Base-by-base conservation (phyloP, 441 rosid genomes). In the Erodium texanum region DNA sequence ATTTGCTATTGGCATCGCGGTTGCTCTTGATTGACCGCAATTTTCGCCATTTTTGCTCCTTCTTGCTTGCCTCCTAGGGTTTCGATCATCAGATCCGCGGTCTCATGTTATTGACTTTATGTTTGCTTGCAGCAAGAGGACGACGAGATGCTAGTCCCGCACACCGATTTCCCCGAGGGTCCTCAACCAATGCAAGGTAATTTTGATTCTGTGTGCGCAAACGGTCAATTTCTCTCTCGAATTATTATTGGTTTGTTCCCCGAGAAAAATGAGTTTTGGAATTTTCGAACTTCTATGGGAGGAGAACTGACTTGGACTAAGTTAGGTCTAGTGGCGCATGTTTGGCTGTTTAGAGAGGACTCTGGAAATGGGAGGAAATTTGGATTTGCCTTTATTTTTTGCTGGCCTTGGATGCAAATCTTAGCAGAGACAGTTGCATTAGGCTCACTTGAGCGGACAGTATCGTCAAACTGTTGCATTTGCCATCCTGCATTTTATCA, bases 181-280 rank as follows among this genome's bases (percentile, higher is more conserved):
- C 95, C 96, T 38, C 96, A 91, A 84, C 95, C 96, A 1, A 88
- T 91, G 96, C 93, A 93, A 87, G 98, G 98, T 89, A 52, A 65
- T 41, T 34, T 58, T 23, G 54, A 27, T 45, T n/a, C 15, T 32
- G 15, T 10, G 48, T 41, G 36, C 5, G 6, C 36, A 32, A 32
- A 32, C 36, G 3, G 36, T 32, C 6, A 7, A 32, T 12, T 41
- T 10, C 11, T 41, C 2, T 41, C 48, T 41, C 11, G 48, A 41
- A 41, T 41, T 6, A 5, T 1, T 32, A 64, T 66, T 24, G 50
- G 15, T 66, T 27, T 66, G 58, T 50, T 38, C 9, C 54, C 73
- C 18, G 15, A 32, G 50, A 64, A 24, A 22, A 12, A 3, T n/a
- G n/a, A n/a, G n/a, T n/a, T 52, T 52, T 3, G 9, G 59, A 52